Conservation (phyloP, 139 green algal genomes). For the Mesotaenium endlicherianum region DNA sequence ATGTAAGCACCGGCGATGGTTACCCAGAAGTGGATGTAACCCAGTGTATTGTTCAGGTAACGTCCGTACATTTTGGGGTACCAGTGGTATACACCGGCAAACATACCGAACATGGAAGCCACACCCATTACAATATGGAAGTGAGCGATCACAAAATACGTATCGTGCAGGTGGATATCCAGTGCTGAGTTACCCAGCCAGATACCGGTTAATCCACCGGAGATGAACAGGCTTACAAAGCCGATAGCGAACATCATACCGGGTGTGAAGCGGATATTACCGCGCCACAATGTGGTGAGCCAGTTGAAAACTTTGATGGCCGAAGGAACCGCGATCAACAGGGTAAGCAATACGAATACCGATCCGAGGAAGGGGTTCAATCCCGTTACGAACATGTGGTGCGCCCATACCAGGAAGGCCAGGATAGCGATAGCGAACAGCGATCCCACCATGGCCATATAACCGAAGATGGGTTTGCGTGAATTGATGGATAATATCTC, state of each 20-base stretch:
- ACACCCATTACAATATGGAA: conserved; percentile 76
- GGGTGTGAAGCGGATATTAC: conserved; percentile 65
- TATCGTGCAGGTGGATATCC: conserved; percentile 62
- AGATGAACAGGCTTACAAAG: conserved; percentile 66
- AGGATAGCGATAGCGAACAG: conserved; percentile 64
- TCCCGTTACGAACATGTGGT: conserved; percentile 70
- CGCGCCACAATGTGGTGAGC: conserved; percentile 71
- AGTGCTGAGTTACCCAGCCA: conserved; percentile 61
- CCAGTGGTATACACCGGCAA: conserved; percentile 73
- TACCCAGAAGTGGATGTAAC: conserved; percentile 71
- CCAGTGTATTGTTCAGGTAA: conserved; percentile 66
- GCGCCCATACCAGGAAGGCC: conserved; percentile 67
- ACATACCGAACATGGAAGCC: conserved; percentile 73
- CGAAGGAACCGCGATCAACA: conserved; percentile 76
- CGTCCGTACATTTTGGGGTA: conserved; percentile 68
- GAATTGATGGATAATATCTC: conserved; percentile 60
- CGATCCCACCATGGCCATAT: conserved; percentile 62
- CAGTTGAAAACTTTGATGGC: conserved; percentile 73
- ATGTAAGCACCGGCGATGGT: conserved; percentile 72
- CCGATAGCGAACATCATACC: conserved; percentile 71
- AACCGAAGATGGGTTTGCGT: conserved; percentile 64
- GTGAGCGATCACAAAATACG: conserved; percentile 68
- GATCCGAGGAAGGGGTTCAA: conserved; percentile 67
- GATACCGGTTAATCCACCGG: conserved; percentile 68
- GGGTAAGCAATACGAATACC: conserved; percentile 71